Conservation (phyloP, 2,329 filamentous ascomycete genomes). For the Sporothrix dimorphospora region DNA sequence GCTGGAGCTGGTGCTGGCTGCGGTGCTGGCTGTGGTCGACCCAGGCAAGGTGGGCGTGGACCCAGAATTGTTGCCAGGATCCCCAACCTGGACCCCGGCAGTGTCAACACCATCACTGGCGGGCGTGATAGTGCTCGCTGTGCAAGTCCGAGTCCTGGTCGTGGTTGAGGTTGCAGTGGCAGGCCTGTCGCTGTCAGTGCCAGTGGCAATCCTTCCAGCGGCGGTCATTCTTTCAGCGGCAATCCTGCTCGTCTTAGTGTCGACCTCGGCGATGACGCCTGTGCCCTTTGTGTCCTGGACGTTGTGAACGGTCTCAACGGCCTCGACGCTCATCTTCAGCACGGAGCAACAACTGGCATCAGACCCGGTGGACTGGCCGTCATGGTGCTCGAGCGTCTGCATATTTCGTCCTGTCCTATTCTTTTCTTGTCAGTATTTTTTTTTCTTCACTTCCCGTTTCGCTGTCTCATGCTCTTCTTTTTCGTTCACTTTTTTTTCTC, state of each 20-base stretch:
- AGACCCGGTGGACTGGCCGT: background rate
- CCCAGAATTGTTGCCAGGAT: conserved; percentile 14
- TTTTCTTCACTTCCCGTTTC: background rate
- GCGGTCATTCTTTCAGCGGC: background rate
- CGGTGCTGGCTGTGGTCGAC: background rate
- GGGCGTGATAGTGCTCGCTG: background rate
- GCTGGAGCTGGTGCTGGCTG: background rate
- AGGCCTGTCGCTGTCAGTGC: conserved; percentile 5
- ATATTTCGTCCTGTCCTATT: background rate
- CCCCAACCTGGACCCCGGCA: conserved; percentile 27
- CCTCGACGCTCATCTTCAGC: conserved; percentile 19
- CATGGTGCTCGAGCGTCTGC: conserved; percentile 7
- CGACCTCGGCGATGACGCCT: background rate
- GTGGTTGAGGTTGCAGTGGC: conserved; percentile 17
- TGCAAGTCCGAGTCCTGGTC: too few relatives aligned
- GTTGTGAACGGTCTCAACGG: background rate
- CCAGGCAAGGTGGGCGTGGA: background rate
- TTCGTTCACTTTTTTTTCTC: background rate
- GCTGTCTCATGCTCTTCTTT: background rate
- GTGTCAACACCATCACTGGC: conserved; percentile 1
- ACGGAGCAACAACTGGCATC: conserved; percentile 17
- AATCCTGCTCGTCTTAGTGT: background rate
- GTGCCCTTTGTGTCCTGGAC: background rate
- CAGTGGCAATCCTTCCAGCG: conserved; percentile 5
- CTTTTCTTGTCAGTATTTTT: background rate